Percentiles rank a stretch among this genome's conserved stretches.
phyloP scores from a whole-genome alignment of 805 yeast species.

The Candida dajiaensis region DNA sequence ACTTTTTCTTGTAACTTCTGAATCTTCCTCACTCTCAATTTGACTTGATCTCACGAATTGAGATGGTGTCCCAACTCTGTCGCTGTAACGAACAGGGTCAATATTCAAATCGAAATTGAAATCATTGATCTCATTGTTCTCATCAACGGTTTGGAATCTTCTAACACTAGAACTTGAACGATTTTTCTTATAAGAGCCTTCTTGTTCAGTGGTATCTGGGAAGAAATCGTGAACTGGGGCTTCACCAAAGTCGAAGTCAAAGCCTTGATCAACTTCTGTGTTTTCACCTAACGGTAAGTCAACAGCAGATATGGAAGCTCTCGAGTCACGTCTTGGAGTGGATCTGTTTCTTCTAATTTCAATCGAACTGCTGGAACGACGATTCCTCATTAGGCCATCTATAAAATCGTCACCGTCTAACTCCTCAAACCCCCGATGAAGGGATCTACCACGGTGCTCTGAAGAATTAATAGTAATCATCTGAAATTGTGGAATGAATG shows the following conservation, averaged over 20 bases:
- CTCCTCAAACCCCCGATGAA: neutral
- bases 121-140: constrained; percentile 8
- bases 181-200: constrained; percentile 10
- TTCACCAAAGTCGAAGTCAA: constrained; percentile 12
- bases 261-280: constrained; percentile 2
- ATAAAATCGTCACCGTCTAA: constrained; percentile 19
- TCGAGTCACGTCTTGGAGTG: constrained; percentile 18
- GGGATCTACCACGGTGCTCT: constrained; percentile 9
- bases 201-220: neutral
- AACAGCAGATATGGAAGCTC: constrained; percentile 19
- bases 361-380: constrained; percentile 21
- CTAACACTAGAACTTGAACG: constrained; percentile 14
- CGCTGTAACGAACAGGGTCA: neutral
- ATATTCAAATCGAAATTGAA: constrained; percentile 7
- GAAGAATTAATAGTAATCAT: neutral
- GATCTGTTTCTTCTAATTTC: constrained; percentile 22
- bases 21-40: neutral
- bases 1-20: constrained; percentile 10
- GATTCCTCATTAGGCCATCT: constrained; percentile 19
- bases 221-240: constrained; percentile 1
- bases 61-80: neutral
- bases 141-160: constrained; percentile 13
- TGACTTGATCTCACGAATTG: neutral
- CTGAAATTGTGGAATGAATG: constrained; percentile 1
- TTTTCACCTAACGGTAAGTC: constrained; percentile 9